These are phyloP conservation scores for Fusarium lyarnte DNA, from an alignment of 2,329 filamentous ascomycete species.

Conservation along the genomic window DNA sequence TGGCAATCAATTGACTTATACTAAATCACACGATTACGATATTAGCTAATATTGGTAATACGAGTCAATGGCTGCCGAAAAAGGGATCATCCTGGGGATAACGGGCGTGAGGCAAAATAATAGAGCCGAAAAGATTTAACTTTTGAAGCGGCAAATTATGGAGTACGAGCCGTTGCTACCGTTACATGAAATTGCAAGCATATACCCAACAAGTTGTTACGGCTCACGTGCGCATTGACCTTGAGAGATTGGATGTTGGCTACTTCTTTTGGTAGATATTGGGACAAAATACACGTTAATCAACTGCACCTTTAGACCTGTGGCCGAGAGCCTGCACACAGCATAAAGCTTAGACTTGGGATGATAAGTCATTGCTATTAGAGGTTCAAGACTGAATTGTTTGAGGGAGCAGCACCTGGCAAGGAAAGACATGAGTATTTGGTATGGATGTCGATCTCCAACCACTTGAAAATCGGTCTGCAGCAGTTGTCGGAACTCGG, in stretches of 20 bases:
- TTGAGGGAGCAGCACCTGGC: fast-evolving
- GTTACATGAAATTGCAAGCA: not conserved
- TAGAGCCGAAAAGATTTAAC: not conserved
- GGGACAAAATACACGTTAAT: too few species aligned
- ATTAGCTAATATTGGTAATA: fast-evolving
- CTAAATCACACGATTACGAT: not conserved
- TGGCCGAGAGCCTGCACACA: fast-evolving
- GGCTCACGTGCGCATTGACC: not conserved
- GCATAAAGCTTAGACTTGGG: not conserved
- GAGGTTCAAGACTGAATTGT: fast-evolving
- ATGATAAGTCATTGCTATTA: not conserved
- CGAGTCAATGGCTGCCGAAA: fast-evolving
- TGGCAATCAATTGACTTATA: not conserved
- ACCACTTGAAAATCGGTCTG: fast-evolving
- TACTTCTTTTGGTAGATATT: not conserved
- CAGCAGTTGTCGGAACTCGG: not conserved
- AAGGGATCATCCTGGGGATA: fast-evolving
- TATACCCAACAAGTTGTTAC: not conserved
- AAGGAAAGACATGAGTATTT: too few species aligned
- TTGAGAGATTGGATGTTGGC: not conserved
- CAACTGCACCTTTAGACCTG: too few species aligned
- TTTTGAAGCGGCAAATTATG: not conserved
- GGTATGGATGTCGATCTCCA: not conserved
- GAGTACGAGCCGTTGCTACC: not conserved
- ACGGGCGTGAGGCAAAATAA: not conserved